Evolutionary conservation across 805 yeast genomes (phyloP).

Genomic region (Myxozyma kluyveri): DNA sequence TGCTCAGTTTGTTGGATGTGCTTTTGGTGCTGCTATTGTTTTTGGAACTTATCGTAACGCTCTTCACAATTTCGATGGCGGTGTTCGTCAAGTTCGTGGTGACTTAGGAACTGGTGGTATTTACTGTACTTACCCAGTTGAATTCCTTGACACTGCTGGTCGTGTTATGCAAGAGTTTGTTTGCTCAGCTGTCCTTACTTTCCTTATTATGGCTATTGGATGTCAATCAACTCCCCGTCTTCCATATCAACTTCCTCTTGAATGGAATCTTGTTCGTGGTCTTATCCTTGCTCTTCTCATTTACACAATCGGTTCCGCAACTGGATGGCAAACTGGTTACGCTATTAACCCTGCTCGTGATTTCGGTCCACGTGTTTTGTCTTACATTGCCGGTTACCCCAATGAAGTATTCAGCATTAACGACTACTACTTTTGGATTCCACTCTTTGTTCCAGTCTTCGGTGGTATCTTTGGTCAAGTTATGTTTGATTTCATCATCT

Average conservation of each 20-base stretch:
- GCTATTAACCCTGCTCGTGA: constrained; percentile 57
- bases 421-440: constrained; percentile 53
- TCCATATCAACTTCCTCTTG: constrained; percentile 13
- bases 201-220: constrained; percentile 48
- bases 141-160: constrained; percentile 44
- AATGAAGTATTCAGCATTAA: constrained; percentile 38
- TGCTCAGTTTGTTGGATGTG: constrained; percentile 52
- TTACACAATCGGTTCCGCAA: constrained; percentile 44
- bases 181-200: constrained; percentile 46
- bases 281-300: constrained; percentile 48
- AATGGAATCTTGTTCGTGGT: constrained; percentile 38
- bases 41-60: constrained; percentile 48
- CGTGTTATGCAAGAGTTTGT: constrained; percentile 51
- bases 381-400: constrained; percentile 49
- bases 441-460: constrained; percentile 49
- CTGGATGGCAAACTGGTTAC: constrained; percentile 54
- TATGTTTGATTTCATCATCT: constrained; percentile 50
- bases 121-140: constrained; percentile 48
- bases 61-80: constrained; percentile 42
- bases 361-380: constrained; percentile 53
- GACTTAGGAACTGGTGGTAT: constrained; percentile 43
- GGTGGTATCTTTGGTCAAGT: constrained; percentile 52
- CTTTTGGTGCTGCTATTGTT: constrained; percentile 47
- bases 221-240: constrained; percentile 15
- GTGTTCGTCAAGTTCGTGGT: constrained; percentile 37